phyloP scores from a whole-genome alignment of 2,329 filamentous ascomycete genomes.

The Biscogniauxia mediterranea region DNA sequence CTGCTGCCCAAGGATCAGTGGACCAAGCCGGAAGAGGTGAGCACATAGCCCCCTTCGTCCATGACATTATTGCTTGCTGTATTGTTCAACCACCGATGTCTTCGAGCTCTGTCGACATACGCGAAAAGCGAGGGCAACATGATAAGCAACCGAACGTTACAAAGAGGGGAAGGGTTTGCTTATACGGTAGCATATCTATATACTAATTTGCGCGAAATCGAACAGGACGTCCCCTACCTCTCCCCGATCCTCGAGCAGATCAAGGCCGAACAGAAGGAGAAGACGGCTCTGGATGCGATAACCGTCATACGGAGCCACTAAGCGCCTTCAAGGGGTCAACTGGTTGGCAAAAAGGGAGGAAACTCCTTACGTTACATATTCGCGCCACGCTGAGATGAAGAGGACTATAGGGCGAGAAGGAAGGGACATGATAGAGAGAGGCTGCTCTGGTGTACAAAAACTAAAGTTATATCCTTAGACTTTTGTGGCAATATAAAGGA shows the following conservation, averaged over 20 bases:
- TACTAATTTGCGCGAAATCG: slow-evolving; percentile 9
- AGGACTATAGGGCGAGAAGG: too few species aligned
- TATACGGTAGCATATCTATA: background rate
- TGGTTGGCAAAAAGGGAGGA: slow-evolving; percentile 1
- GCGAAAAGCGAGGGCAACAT: background rate
- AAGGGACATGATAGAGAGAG: background rate
- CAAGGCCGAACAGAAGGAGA: slow-evolving; percentile 47
- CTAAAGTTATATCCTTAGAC: background rate
- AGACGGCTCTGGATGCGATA: slow-evolving; percentile 42
- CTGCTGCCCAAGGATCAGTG: slow-evolving; percentile 61
- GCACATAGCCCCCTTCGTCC: slow-evolving; percentile 8
- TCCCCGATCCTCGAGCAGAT: slow-evolving; percentile 51
- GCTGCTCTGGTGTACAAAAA: background rate
- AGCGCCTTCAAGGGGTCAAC: background rate
- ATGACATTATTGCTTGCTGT: too few species aligned
- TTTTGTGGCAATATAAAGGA: background rate
- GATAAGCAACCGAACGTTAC: background rate
- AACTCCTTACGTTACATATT: too few species aligned
- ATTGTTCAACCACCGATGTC: background rate
- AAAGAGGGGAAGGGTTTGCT: background rate
- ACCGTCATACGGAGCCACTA: slow-evolving; percentile 32
- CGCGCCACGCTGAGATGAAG: too few species aligned
- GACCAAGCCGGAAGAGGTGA: slow-evolving; percentile 56
- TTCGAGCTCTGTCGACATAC: background rate
- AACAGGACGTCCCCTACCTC: slow-evolving; percentile 54